Percentiles rank a stretch among this genome's conserved stretches.
These are phyloP conservation scores for Malus fusca DNA, from an alignment of 306 rosid genomes.

Conservation along the genomic window DNA sequence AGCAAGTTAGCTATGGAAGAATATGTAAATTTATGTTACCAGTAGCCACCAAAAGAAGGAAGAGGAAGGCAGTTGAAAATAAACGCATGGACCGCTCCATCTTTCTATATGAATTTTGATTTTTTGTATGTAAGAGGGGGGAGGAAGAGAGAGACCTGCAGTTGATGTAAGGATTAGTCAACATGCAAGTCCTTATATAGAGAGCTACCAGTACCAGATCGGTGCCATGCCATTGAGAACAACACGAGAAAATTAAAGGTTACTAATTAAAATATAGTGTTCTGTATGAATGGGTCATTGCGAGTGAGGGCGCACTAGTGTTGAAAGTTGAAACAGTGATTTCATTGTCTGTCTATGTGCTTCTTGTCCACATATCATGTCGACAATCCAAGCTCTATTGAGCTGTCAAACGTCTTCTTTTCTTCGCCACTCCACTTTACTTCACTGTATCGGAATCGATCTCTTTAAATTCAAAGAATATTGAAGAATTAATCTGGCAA, in stretches of 20 bases:
- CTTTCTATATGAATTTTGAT: not conserved
- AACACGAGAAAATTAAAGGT: not conserved
- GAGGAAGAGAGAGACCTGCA: too few relatives aligned
- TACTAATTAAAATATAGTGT: not conserved
- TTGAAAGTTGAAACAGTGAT: not conserved
- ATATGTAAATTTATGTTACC: slow-evolving; percentile 11
- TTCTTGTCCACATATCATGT: not conserved
- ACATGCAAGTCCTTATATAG: not conserved
- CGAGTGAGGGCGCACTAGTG: too few relatives aligned
- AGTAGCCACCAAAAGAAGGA: slow-evolving; percentile 43
- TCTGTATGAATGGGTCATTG: too few relatives aligned
- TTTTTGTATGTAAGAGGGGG: too few relatives aligned
- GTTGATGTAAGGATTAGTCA: not conserved
- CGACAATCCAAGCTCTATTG: not conserved
- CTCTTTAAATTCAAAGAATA: too few relatives aligned
- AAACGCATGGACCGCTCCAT: slow-evolving; percentile 40
- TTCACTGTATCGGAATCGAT: not conserved
- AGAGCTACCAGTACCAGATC: not conserved
- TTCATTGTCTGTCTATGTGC: not conserved
- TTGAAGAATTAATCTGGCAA: too few relatives aligned
- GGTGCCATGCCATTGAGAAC: not conserved
- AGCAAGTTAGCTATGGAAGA: not conserved
- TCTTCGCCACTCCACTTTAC: not conserved
- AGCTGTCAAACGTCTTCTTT: not conserved
- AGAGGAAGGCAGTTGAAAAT: slow-evolving; percentile 34